A percentile compares a stretch with the other conserved stretches of the same genome.
Evolutionary conservation across 371 early-diverging fungal species (phyloP).

Genomic region (Choanephora cucurbitarum): DNA sequence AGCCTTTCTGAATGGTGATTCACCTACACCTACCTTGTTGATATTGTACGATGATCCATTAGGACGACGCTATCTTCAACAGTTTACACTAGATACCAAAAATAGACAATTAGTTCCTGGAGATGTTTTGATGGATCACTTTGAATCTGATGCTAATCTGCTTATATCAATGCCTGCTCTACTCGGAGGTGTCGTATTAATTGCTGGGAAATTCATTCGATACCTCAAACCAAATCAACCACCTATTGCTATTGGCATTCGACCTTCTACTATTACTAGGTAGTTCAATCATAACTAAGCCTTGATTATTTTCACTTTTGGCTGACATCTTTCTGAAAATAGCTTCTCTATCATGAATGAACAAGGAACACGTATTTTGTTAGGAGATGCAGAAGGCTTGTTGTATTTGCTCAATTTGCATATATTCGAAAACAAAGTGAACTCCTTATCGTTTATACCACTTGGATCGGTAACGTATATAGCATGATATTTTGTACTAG

Average conservation of each 20-base stretch:
- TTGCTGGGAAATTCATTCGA: conserved; percentile 71
- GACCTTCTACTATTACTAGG: conserved; percentile 51
- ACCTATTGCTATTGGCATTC: conserved; percentile 58
- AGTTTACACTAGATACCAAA: conserved; percentile 57
- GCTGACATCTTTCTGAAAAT: neutral
- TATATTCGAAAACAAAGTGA: conserved; percentile 20
- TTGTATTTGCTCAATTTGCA: conserved; percentile 54
- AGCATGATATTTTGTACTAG: too few relatives aligned
- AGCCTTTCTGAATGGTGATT: conserved; percentile 59
- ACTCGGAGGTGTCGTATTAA: conserved; percentile 69
- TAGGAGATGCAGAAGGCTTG: conserved; percentile 76
- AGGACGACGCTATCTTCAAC: conserved; percentile 63
- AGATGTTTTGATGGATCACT: conserved; percentile 49
- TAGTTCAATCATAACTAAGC: conserved; percentile 8
- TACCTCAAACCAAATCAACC: conserved; percentile 53
- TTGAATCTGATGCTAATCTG: conserved; percentile 59
- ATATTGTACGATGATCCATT: conserved; percentile 78
- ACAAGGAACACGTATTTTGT: conserved; percentile 65
- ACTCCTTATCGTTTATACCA: conserved; percentile 27
- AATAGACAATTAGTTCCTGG: conserved; percentile 50
- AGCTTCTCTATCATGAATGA: conserved; percentile 54
- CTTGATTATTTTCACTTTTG: neutral
- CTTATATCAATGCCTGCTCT: conserved; percentile 61
- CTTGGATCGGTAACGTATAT: conserved; percentile 26
- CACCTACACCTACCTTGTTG: conserved; percentile 59